Evolutionary conservation across 139 green algal species (phyloP).

Genomic region (Coelastrella sp.): DNA sequence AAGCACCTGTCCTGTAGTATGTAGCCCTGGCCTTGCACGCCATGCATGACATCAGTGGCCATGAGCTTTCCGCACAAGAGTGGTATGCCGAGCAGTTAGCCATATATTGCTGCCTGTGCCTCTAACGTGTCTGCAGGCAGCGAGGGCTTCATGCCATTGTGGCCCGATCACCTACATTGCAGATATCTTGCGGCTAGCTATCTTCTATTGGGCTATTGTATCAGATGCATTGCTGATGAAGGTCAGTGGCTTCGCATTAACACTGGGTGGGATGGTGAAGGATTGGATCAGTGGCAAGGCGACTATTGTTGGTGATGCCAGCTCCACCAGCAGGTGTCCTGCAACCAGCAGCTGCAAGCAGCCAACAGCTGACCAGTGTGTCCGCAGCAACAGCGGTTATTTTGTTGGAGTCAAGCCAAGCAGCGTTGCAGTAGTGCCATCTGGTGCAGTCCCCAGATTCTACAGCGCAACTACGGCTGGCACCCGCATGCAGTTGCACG

Average conservation of each 20-base stretch:
- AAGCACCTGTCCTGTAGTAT: too few species aligned
- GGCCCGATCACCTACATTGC: conserved; percentile 4
- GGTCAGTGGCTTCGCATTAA: not conserved
- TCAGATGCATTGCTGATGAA: conserved; percentile 49
- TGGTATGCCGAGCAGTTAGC: too few species aligned
- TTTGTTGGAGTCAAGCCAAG: not conserved
- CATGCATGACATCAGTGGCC: too few species aligned
- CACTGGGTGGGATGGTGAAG: too few species aligned
- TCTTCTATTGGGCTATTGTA: conserved; percentile 54
- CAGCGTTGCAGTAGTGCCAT: too few species aligned
- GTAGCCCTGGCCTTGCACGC: too few species aligned
- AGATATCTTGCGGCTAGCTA: conserved; percentile 36
- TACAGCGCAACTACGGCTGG: too few species aligned
- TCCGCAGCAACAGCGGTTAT: not conserved
- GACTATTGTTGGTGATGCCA: too few species aligned
- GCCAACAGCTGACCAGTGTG: not conserved
- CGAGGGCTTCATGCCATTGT: not conserved
- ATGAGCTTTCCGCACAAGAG: too few species aligned
- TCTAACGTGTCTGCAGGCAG: conserved; percentile 14
- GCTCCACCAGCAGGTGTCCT: not conserved
- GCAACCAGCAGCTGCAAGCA: not conserved
- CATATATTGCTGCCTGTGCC: not conserved
- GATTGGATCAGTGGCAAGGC: not conserved
- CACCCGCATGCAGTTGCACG: not conserved
- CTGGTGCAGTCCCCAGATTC: too few species aligned